Percentiles rank a stretch among this genome's conserved stretches.
phyloP scores from a whole-genome alignment of 257 asterid genomes.

The Solanum ossicruentum region DNA sequence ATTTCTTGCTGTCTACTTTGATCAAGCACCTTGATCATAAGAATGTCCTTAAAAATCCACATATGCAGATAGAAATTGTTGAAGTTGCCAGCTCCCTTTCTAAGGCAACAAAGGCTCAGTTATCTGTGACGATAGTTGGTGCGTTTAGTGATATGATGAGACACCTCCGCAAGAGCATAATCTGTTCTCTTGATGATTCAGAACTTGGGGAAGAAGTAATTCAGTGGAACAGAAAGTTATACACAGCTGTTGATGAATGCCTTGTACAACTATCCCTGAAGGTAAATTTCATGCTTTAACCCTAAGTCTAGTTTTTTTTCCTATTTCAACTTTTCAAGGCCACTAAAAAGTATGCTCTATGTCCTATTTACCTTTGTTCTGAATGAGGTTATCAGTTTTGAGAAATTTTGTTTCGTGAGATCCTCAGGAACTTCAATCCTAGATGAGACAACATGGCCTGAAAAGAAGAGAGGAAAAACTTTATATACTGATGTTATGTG shows the following conservation, averaged over 20 bases:
- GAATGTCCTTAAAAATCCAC: slow-evolving; percentile 47
- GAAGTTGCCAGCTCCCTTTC: slow-evolving; percentile 52
- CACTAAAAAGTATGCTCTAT: not conserved
- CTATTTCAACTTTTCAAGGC: not conserved
- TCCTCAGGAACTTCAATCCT: not conserved
- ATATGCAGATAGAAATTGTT: slow-evolving; percentile 63
- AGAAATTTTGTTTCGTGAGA: not conserved
- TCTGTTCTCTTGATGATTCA: slow-evolving; percentile 49
- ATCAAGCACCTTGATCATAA: slow-evolving; percentile 75
- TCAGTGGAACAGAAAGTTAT: slow-evolving; percentile 44
- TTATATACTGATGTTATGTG: not conserved
- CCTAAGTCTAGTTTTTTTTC: not conserved
- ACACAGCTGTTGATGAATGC: slow-evolving; percentile 48
- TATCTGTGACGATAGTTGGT: slow-evolving; percentile 50
- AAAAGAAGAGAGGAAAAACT: not conserved
- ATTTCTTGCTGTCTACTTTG: slow-evolving; percentile 54
- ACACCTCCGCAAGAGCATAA: slow-evolving; percentile 58
- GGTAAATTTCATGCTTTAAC: slow-evolving; percentile 23
- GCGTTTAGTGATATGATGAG: slow-evolving; percentile 74
- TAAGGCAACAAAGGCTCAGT: slow-evolving; percentile 42
- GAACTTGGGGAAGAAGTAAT: slow-evolving; percentile 48
- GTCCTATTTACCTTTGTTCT: not conserved
- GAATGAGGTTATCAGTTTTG: not conserved
- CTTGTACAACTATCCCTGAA: slow-evolving; percentile 54
- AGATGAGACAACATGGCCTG: not conserved